Percentiles rank a stretch among this genome's conserved stretches.
These are phyloP conservation scores for Phycomyces nitens DNA, from an alignment of 192 early-diverging fungal genomes.

Conservation along the genomic window DNA sequence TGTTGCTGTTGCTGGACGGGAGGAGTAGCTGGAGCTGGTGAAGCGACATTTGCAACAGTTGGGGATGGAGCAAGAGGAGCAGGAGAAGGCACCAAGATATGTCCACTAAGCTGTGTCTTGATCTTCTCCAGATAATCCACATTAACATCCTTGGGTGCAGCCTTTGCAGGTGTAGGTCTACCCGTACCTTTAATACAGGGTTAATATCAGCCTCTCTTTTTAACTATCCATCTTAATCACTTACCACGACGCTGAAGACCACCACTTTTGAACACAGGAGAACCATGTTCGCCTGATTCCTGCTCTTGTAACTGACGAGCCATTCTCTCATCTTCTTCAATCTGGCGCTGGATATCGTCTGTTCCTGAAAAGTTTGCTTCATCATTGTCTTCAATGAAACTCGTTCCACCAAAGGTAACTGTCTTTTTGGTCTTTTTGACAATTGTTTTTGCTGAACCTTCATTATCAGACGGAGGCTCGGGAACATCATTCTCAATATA, in stretches of 20 bases:
- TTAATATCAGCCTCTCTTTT: too few species aligned
- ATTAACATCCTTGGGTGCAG: conserved; percentile 49
- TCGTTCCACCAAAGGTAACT: conserved; percentile 32
- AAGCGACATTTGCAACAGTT: conserved; percentile 14
- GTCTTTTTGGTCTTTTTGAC: conserved; percentile 37
- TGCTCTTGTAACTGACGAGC: conserved; percentile 86
- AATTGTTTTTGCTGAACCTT: not conserved
- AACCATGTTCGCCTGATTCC: conserved; percentile 44
- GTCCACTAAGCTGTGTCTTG: conserved; percentile 18
- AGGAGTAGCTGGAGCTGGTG: conserved; percentile 1
- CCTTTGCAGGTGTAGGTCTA: conserved; percentile 45
- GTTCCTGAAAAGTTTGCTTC: conserved; percentile 18
- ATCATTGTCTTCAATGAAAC: conserved; percentile 29
- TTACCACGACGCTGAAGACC: conserved; percentile 13
- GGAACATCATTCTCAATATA: conserved; percentile 50
- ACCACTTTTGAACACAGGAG: not conserved
- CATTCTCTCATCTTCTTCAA: conserved; percentile 75
- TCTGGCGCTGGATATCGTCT: conserved; percentile 48
- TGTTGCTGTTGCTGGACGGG: not conserved
- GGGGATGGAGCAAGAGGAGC: conserved; percentile 26
- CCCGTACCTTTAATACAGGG: conserved; percentile 21
- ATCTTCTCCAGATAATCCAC: conserved; percentile 27
- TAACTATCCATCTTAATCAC: too few species aligned
- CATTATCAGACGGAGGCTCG: conserved; percentile 43
- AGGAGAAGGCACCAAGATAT: conserved; percentile 29